Evolutionary conservation across 139 green algal species (phyloP).

Genomic region (Spirogloea muscicola): DNA sequence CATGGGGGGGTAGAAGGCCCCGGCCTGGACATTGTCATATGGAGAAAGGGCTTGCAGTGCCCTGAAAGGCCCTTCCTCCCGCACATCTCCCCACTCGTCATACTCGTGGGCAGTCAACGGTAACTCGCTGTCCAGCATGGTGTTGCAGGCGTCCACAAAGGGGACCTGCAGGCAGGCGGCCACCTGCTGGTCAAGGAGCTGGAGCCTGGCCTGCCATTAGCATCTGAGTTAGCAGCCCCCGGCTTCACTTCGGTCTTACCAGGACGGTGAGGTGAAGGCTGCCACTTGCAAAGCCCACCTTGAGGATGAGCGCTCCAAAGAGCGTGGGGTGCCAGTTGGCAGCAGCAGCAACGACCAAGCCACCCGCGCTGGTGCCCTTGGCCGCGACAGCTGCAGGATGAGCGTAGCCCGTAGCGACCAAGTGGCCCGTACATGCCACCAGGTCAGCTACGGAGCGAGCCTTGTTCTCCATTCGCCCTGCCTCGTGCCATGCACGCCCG

Average conservation of each 20-base stretch:
- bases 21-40: constrained; percentile 27
- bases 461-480: constrained; percentile 21
- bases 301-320: constrained; percentile 38
- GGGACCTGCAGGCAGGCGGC: too few species aligned
- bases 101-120: constrained; percentile 47
- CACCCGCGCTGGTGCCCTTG: constrained; percentile 46
- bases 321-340: constrained; percentile 40
- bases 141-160: constrained; percentile 48
- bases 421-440: constrained; percentile 32
- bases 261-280: too few species aligned
- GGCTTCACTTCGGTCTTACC: too few species aligned
- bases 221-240: too few species aligned
- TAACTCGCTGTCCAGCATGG: constrained; percentile 47
- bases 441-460: constrained; percentile 48
- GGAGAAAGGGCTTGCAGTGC: constrained; percentile 15
- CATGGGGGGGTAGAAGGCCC: constrained; percentile 15
- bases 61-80: neutral
- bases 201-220: too few species aligned
- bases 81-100: constrained; percentile 45
- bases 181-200: too few species aligned
- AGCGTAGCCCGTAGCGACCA: constrained; percentile 24
- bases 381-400: neutral
- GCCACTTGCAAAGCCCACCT: constrained; percentile 25
- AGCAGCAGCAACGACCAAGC: constrained; percentile 43
- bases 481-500: constrained; percentile 45